phyloP scores from a whole-genome alignment of 148 eudicot genomes.

The Amaranthus cruentus region DNA sequence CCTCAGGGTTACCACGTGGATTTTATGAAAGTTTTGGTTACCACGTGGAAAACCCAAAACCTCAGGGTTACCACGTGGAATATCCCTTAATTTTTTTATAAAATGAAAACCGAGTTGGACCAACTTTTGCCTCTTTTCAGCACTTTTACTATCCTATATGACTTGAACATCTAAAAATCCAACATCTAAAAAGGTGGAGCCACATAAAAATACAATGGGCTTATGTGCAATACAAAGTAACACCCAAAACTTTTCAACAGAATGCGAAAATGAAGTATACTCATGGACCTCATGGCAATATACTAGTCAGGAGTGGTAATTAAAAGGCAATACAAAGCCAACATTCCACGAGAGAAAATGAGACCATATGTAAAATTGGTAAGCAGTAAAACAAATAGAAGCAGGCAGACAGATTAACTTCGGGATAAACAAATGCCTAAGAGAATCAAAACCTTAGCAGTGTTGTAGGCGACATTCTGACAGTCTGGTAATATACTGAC shows the following conservation, averaged over 20 bases:
- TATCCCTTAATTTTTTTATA: too few relatives aligned
- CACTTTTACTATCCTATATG: background rate
- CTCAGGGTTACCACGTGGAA: too few relatives aligned
- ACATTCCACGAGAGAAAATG: background rate
- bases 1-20: too few relatives aligned
- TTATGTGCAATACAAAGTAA: constrained; percentile 5
- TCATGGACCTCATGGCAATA: constrained; percentile 3
- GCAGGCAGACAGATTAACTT: constrained; percentile 9
- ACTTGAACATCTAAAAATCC: background rate
- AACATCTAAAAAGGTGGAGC: background rate
- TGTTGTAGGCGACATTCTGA: constrained; percentile 70
- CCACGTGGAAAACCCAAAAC: too few relatives aligned
- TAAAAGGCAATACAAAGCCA: background rate
- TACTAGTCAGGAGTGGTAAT: background rate
- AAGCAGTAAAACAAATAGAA: background rate
- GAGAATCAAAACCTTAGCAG: constrained; percentile 65
- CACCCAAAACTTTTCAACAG: background rate
- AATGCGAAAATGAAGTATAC: background rate
- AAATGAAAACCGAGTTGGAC: too few relatives aligned
- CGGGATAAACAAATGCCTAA: constrained; percentile 6
- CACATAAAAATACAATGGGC: background rate
- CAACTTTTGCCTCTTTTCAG: background rate
- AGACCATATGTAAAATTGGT: background rate
- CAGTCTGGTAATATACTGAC: constrained; percentile 98
- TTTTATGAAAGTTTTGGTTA: too few relatives aligned